Conservation (phyloP, 208 protist genomes). For the Trypanosoma boissoni region DNA sequence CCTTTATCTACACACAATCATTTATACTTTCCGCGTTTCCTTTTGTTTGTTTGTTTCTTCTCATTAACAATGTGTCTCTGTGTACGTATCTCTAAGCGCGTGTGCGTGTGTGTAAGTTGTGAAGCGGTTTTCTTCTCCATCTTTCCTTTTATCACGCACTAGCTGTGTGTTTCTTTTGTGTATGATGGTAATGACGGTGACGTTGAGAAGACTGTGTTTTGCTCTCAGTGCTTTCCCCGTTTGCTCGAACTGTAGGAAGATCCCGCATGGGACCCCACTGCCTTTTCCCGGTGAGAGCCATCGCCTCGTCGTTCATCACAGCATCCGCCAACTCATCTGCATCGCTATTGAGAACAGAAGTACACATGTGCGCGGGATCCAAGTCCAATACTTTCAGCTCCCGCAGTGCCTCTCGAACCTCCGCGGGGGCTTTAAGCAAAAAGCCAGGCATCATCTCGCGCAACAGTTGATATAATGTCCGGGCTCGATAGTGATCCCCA, state of each 20-base stretch:
- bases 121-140: no score
- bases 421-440: constrained; percentile 52
- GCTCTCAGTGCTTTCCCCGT: neutral
- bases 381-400: constrained; percentile 56
- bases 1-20: no score
- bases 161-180: no score
- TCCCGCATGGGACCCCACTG: constrained; percentile 24
- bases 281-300: neutral
- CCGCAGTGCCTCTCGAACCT: constrained; percentile 48
- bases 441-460: constrained; percentile 80
- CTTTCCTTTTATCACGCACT: no score
- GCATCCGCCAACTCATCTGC: neutral
- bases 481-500: constrained; percentile 75
- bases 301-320: constrained; percentile 11
- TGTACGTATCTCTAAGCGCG: no score
- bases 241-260: constrained; percentile 4
- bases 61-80: no score
- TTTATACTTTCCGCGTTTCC: no score
- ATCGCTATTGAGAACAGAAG: neutral
- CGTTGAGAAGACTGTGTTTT: no score
- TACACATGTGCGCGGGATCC: constrained; percentile 58
- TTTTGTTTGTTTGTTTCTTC: no score
- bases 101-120: no score
- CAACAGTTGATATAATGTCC: constrained; percentile 68
- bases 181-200: no score